Evolutionary conservation across 2,329 filamentous ascomycete genomes (phyloP), one percentile per base, ranked within the genome.

Genomic region (Bipolaris victoriae): DNA sequence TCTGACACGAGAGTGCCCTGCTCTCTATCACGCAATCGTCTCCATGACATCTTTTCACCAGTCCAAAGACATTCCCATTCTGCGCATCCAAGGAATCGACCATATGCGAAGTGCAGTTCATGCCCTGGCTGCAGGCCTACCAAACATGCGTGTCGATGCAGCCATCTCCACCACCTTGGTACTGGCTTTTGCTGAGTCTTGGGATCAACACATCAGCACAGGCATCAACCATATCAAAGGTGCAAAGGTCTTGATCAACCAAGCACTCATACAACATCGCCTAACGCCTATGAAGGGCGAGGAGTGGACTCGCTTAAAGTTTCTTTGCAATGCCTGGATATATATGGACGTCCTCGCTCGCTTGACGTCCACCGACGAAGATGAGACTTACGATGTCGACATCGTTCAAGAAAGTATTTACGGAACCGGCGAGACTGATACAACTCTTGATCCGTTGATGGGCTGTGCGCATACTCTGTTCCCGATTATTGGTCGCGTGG

Each of bases 331-430:
- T 67, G 86, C 85, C 3, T 90, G 87, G 86, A 82, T 90, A 7
- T 91, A 90, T 66, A 88, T 90, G 83, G 87, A 90, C 69, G 88
- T 90, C 26, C 87, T 90, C 60, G 85, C 88, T 22, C 83, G 88
- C 13, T 76, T 91, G 47, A 90, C 87, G 0, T 87, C 87, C 3
- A 75, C 85, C 3, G 84, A 86, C 56, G 82, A 84, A 35, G 83
- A 85, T 22, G 84, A 85, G 11, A 80, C 79, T 3, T 80, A 81
- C 45, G 82, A 86, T 65, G 83, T 86, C 53, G 76, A 77, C 50
- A 47, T 65, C 33, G 69, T 77, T 69, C 52, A 76, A 72, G 69
- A 77, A 71, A 58, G 68, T 46, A 70, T 78, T 13, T 68, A 72
- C 45, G 62, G 66, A 24, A 64, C 65, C n/a, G 72, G 69, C 24